A percentile compares a stretch with the other conserved stretches of the same genome.
Evolutionary conservation across 371 early-diverging fungal species (phyloP).

Genomic region (Mucor velutinosus): DNA sequence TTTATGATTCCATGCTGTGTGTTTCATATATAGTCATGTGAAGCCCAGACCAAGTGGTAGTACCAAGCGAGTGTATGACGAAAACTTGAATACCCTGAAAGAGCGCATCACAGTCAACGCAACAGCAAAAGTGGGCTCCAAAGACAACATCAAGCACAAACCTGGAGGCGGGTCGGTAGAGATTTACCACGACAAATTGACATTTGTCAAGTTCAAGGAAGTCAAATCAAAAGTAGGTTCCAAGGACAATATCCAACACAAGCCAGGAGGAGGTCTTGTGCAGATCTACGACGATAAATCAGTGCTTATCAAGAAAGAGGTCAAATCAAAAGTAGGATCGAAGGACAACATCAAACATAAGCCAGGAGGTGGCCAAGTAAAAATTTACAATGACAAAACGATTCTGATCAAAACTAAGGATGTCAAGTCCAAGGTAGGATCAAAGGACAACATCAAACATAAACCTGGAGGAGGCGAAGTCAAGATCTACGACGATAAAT

Average conservation of each 20-base stretch:
- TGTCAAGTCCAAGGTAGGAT: conserved; percentile 20
- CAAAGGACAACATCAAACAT: conserved; percentile 23
- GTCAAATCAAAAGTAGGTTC: conserved; percentile 22
- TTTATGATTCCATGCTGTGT: background rate
- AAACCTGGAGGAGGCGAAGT: conserved; percentile 19
- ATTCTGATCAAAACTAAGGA: conserved; percentile 12
- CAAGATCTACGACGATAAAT: conserved; percentile 23
- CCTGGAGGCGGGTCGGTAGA: conserved; percentile 17
- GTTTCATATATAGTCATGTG: conserved; percentile 4
- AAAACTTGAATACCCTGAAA: conserved; percentile 9
- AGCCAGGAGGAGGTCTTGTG: conserved; percentile 17
- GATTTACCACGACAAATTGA: conserved; percentile 19
- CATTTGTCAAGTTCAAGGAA: conserved; percentile 1
- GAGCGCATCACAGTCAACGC: conserved; percentile 4
- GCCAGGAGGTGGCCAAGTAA: conserved; percentile 14
- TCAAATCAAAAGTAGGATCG: conserved; percentile 19
- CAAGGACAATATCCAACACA: conserved; percentile 23
- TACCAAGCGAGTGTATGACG: conserved; percentile 20
- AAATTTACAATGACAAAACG: conserved; percentile 19
- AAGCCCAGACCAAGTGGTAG: conserved; percentile 26
- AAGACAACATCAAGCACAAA: conserved; percentile 30
- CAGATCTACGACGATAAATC: conserved; percentile 24
- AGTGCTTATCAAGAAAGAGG: conserved; percentile 11
- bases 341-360: conserved; percentile 30
- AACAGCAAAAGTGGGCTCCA: conserved; percentile 26